These are phyloP conservation scores for Tetrahymena malaccensis DNA, from an alignment of 73 alveolate genomes.

Conservation along the genomic window DNA sequence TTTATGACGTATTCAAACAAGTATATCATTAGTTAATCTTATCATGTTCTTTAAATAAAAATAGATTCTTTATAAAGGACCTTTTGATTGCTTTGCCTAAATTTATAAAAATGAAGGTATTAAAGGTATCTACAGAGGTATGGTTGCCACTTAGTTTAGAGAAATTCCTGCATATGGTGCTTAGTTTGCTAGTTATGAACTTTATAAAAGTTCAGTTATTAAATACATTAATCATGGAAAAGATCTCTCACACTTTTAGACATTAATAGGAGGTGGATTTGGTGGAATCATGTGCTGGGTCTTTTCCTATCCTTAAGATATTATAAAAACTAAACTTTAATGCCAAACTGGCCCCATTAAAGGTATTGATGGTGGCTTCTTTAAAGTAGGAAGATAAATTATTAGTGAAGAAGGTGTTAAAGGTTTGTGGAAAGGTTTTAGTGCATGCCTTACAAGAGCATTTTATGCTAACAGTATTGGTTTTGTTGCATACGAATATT, in stretches of 20 bases:
- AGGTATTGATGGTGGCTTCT: conserved; percentile 47
- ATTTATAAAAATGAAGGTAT: conserved; percentile 25
- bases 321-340: conserved; percentile 42
- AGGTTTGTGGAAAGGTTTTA: conserved; percentile 58
- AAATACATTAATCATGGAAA: background rate
- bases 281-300: conserved; percentile 42
- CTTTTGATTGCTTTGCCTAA: conserved; percentile 18
- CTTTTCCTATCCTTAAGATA: conserved; percentile 36
- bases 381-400: conserved; percentile 30
- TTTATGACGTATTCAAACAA: background rate
- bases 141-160: conserved; percentile 27
- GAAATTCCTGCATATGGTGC: conserved; percentile 41
- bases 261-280: conserved; percentile 22
- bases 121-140: conserved; percentile 19
- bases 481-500: conserved; percentile 44
- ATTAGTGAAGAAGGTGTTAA: conserved; percentile 26
- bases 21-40: too few species aligned
- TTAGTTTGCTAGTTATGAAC: conserved; percentile 27
- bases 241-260: conserved; percentile 17
- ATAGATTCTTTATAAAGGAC: conserved; percentile 9
- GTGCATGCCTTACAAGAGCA: conserved; percentile 52
- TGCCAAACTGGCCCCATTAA: conserved; percentile 25
- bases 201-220: background rate
- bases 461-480: conserved; percentile 35
- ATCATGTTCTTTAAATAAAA: background rate